Conservation (phyloP, 805 yeast genomes). For the Nadsonia fulvescens region DNA sequence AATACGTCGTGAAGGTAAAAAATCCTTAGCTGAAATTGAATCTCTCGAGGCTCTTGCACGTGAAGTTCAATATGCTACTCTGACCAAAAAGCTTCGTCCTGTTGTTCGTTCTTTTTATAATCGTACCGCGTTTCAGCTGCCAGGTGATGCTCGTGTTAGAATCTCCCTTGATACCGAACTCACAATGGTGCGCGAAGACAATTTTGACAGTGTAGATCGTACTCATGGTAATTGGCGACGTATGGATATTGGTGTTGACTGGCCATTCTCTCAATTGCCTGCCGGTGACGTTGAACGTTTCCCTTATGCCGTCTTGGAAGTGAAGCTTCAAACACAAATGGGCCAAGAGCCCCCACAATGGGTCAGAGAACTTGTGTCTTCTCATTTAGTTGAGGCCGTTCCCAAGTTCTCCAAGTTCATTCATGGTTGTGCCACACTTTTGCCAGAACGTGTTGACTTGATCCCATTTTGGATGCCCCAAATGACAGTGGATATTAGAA, state of each 20-base stretch:
- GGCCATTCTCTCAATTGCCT: constrained; percentile 76
- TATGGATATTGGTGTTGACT: constrained; percentile 95
- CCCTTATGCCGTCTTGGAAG: constrained; percentile 96
- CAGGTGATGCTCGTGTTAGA: constrained; percentile 98
- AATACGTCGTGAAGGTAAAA: constrained; percentile 83
- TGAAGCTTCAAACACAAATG: constrained; percentile 88
- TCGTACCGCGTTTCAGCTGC: constrained; percentile 96
- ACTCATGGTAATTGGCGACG: constrained; percentile 94
- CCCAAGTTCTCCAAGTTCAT: constrained; percentile 95
- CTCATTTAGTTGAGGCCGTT: constrained; percentile 93
- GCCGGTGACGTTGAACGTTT: constrained; percentile 78
- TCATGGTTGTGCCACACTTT: constrained; percentile 86
- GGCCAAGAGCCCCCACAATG: constrained; percentile 98
- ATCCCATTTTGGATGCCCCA: constrained; percentile 97
- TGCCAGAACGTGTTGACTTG: constrained; percentile 65
- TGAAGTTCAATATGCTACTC: constrained; percentile 80
- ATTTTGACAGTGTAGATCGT: constrained; percentile 83
- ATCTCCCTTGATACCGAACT: constrained; percentile 94
- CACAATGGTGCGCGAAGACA: constrained; percentile 94
- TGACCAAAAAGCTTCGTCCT: constrained; percentile 75
- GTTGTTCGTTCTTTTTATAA: constrained; percentile 91
- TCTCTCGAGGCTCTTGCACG: constrained; percentile 79
- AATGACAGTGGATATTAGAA: constrained; percentile 88
- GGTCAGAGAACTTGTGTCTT: constrained; percentile 82
- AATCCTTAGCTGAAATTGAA: constrained; percentile 73